Evolutionary conservation across 1,284 basidiomycete genomes (phyloP).

Genomic region (Ustilago sp.): DNA sequence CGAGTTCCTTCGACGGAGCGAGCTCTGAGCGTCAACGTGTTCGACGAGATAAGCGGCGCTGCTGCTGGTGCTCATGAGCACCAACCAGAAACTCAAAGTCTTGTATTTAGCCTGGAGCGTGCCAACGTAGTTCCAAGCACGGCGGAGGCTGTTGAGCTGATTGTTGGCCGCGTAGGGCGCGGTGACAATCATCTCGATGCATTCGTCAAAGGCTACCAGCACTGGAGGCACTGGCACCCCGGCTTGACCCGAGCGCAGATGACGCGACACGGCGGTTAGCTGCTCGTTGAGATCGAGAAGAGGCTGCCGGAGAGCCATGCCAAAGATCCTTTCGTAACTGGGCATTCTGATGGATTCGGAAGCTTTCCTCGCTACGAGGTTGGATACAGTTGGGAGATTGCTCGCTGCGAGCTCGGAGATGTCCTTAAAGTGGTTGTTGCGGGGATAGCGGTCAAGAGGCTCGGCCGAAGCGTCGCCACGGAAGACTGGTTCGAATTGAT

Average conservation of each 20-base stretch:
- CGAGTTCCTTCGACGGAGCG: not conserved
- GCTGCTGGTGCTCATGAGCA: not conserved
- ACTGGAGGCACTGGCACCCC: not conserved
- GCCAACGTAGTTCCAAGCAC: not conserved
- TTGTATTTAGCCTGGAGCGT: not conserved
- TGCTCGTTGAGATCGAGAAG: not conserved
- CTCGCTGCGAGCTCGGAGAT: not conserved
- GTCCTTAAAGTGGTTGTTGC: not conserved
- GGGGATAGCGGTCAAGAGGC: not conserved
- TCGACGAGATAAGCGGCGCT: not conserved
- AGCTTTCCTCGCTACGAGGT: not conserved
- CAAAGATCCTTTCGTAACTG: not conserved
- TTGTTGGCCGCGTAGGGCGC: not conserved
- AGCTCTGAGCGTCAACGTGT: not conserved
- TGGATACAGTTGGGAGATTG: not conserved
- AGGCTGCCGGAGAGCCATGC: not conserved
- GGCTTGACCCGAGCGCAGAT: not conserved
- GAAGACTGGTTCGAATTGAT: not conserved
- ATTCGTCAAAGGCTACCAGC: not conserved
- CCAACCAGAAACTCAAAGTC: not conserved
- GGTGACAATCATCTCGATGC: not conserved
- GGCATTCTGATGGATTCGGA: rapidly evolving
- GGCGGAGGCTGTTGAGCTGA: not conserved
- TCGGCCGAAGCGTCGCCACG: rapidly evolving
- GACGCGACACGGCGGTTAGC: not conserved